Evolutionary conservation across 192 early-diverging fungal genomes (phyloP).

Genomic region (Spinellus fusiger): DNA sequence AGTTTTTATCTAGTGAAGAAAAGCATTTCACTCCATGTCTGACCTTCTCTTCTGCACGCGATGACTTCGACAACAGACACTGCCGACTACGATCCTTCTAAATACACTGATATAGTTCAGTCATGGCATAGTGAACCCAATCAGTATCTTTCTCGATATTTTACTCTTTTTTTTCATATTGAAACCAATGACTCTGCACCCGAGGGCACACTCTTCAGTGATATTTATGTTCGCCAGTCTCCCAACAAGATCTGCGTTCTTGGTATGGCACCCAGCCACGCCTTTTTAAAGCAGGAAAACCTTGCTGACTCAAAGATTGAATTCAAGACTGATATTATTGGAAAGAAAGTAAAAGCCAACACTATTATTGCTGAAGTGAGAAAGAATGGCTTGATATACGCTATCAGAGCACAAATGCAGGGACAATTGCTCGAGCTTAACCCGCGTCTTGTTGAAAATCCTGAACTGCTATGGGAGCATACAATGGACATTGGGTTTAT

Average conservation of each 20-base stretch:
- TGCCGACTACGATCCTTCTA: not conserved
- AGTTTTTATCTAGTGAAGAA: too few relatives aligned
- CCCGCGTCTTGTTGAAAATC: not conserved
- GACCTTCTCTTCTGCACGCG: too few relatives aligned
- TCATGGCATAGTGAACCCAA: constrained; percentile 3
- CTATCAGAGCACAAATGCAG: constrained; percentile 7
- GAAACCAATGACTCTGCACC: not conserved
- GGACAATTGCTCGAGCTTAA: constrained; percentile 11
- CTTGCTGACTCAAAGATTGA: not conserved
- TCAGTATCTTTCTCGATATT: constrained; percentile 5
- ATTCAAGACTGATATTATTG: not conserved
- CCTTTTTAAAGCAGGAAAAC: not conserved
- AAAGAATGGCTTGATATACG: not conserved
- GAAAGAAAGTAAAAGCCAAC: not conserved
- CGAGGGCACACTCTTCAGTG: not conserved
- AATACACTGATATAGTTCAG: not conserved
- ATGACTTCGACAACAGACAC: not conserved
- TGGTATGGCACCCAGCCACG: not conserved
- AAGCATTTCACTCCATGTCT: too few relatives aligned
- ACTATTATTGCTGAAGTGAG: not conserved
- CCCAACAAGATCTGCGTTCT: constrained; percentile 17
- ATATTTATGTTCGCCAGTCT: constrained; percentile 13
- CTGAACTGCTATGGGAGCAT: constrained; percentile 1
- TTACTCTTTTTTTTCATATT: constrained; percentile 2
- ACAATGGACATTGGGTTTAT: constrained; percentile 10